A percentile compares a stretch with the other conserved stretches of the same genome.
Conservation (phyloP, 495 filamentous ascomycete species). For the Penicillium verhagenii region DNA sequence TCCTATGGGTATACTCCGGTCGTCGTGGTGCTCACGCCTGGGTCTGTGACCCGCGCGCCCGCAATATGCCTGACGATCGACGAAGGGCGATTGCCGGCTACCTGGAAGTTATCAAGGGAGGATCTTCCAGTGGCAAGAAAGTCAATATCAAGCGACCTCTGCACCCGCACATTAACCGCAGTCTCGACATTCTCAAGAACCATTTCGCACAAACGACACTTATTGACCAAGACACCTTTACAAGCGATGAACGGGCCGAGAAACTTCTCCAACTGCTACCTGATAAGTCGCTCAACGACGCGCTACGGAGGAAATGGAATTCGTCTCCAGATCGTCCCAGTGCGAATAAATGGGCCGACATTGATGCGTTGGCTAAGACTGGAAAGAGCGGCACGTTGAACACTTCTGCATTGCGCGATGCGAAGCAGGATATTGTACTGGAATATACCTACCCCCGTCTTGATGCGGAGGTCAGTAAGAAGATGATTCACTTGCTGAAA, state of each 20-base stretch:
- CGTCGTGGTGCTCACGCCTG: conserved; percentile 95
- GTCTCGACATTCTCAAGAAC: conserved; percentile 73
- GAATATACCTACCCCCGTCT: conserved; percentile 99
- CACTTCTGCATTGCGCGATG: conserved; percentile 67
- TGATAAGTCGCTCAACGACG: conserved; percentile 68
- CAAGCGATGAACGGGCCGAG: conserved; percentile 60
- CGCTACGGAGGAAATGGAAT: conserved; percentile 87
- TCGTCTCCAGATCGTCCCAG: conserved; percentile 73
- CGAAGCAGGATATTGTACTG: conserved; percentile 89
- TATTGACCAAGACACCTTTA: conserved; percentile 82
- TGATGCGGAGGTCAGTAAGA: conserved; percentile 94
- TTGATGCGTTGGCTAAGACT: conserved; percentile 76
- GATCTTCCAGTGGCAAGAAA: conserved; percentile 79
- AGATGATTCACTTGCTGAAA: conserved; percentile 96
- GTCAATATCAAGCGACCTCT: conserved; percentile 83
- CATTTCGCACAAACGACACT: conserved; percentile 83
- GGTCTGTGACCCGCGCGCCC: conserved; percentile 91
- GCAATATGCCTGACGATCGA: conserved; percentile 78
- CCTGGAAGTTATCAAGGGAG: conserved; percentile 81
- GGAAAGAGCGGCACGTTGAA: conserved; percentile 66
- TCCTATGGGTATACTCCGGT: conserved; percentile 97
- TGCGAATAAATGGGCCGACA: conserved; percentile 85
- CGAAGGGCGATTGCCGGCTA: conserved; percentile 82
- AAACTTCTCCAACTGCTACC: conserved; percentile 77
- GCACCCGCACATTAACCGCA: conserved; percentile 86